Base-by-base conservation (phyloP, 768 basidiomycete genomes). In the Boletus vermiculosoides region DNA sequence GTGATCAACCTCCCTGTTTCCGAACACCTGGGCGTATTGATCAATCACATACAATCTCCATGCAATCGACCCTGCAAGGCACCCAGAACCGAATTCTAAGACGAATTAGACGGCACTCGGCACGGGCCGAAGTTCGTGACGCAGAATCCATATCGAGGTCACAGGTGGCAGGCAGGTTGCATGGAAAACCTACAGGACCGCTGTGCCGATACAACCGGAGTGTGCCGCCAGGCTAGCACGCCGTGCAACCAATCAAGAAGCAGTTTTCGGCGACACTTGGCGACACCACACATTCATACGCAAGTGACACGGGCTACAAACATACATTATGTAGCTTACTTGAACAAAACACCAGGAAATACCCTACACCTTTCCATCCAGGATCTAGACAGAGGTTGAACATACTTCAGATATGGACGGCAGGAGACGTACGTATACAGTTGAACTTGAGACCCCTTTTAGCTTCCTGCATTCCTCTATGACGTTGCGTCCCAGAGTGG, bases 391-490 rank as follows among this genome's bases (percentile, higher is more conserved):
- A 16, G 18, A 51, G 10, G 20, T 44, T 40, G 16, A 9, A 8
- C 50, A 18, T 10, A 7, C 23, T 31, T 33, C 28, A 16, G 18
- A 31, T 4, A 45, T 11, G 1, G 10, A 8, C 18, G 0, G 22
- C 6, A 51, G 46, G 25, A 31, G 28, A 63, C 67, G 20, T 56
- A 69, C 66, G 22, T 66, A 51, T 58, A 55, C 37, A n/a, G 73
- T 54, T 15, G 73, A 48, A 77, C 69, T 63, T 71, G 77, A 51
- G 71, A 71, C 23, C 15, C 79, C 78, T 59, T 83, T 86, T 51
- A 85, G 75, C 63, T 84, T 86, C 70, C 77, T 83, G 66, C 88
- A 90, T 65, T 89, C 86, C 39, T 76, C 76, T 30, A 81, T 71
- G 1, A 80, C 79, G 65, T 87, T 88, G 45, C 71, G 71, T 2